Evolutionary conservation across 1,284 basidiomycete species (phyloP).

Genomic region (Ceratobasidium sp.): DNA sequence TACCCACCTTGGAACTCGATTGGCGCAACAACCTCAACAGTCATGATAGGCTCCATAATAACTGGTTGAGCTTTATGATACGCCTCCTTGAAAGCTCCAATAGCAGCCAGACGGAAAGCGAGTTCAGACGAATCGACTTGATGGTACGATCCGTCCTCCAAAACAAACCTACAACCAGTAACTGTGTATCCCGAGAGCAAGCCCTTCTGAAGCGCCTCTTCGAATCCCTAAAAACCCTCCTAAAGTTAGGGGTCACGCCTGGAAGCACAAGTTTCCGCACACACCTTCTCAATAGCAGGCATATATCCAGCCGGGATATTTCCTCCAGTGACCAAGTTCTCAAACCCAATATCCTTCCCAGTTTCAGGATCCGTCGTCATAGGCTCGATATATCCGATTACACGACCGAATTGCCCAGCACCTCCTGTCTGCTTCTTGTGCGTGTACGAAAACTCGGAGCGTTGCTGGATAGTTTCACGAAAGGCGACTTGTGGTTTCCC

Average conservation of each 20-base stretch:
- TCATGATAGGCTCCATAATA: conserved; percentile 98
- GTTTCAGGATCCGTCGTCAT: conserved; percentile 86
- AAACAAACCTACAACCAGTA: conserved; percentile 87
- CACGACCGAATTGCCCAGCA: conserved; percentile 95
- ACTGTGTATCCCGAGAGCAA: conserved; percentile 91
- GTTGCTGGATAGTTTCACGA: conserved; percentile 91
- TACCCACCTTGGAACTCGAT: conserved; percentile 92
- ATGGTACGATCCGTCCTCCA: conserved; percentile 94
- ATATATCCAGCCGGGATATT: conserved; percentile 94
- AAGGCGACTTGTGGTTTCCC: conserved; percentile 98
- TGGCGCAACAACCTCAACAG: conserved; percentile 96
- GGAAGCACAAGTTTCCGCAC: conserved; percentile 46
- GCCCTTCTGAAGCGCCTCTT: conserved; percentile 94
- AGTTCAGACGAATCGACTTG: conserved; percentile 98
- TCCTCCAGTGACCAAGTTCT: conserved; percentile 91
- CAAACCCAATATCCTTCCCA: conserved; percentile 89
- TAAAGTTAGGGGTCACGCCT: not conserved
- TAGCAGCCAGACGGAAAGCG: conserved; percentile 92
- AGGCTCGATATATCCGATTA: conserved; percentile 93
- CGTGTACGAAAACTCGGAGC: conserved; percentile 89
- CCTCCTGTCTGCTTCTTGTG: conserved; percentile 99
- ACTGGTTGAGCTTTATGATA: conserved; percentile 84
- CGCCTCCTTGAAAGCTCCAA: conserved; percentile 94
- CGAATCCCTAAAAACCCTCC: conserved; percentile 79
- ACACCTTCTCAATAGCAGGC: conserved; percentile 93